Evolutionary conservation across 192 early-diverging fungal genomes (phyloP), one percentile per base, ranked within the genome.

Genomic region (Coemansia sp.): DNA sequence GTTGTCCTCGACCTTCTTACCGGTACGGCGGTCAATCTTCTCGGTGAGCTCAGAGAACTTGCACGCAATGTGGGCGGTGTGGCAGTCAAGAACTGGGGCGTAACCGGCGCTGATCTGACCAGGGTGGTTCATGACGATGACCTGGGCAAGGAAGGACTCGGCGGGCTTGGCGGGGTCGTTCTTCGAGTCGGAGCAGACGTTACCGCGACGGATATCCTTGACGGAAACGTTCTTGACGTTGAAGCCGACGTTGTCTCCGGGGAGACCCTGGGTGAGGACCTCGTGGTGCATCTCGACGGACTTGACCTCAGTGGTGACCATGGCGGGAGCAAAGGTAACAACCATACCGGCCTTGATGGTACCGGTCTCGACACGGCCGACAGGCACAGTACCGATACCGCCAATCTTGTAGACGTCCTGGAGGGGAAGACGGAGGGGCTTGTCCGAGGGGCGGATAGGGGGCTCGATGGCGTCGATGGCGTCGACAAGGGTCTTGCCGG

Each of bases 211-310:
- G 86, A 96, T 96, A 81, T 95, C 93, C 91, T 94, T 96, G 85
- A 93, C 92, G 64, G 93, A 94, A 51, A 95, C 92, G 91, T 93
- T 94, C 93, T 94, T 97, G 87, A 96, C 89, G 92, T 96, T 96
- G 91, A 97, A 94, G 78, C 94, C 95, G 76, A 97, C 93, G 90
- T 96, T 94, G 90, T 97, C 95, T 69, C 95, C 95, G 67, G 95
- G 92, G 23, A 87, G 66, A 86, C 91, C 93, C 86, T 96, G 88
- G 63, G 74, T 72, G 71, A 96, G 87, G 70, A 87, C 81, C 84
- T 98, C 91, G 90, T 96, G 94, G 87, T 98, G 95, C 94, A 96
- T 98, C 85, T 96, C 94, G 67, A 98, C 93, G 79, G 94, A 95
- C 87, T 94, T 94, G 84, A 95, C 94, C 83, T 95, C 93, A 86